Evolutionary conservation across 306 rosid genomes (phyloP), one percentile per base, ranked within the genome.

Genomic region (Cicer cuneatum): DNA sequence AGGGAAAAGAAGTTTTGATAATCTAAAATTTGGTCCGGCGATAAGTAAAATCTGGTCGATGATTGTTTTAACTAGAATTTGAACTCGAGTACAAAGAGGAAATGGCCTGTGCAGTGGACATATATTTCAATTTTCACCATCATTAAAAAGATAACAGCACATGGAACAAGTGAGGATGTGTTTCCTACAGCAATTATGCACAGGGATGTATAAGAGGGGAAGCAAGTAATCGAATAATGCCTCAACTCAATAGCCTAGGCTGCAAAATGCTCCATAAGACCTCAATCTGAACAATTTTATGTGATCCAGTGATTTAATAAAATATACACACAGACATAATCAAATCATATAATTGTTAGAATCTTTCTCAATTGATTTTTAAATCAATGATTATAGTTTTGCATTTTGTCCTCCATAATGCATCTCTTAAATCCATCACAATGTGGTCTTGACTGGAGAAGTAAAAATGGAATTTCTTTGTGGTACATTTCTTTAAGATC

Each of bases 321-420:
- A 29, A 29, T 29, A 24, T 24, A 24, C 33, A 24, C 33, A 29
- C 35, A 29, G 35, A 29, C 35, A 29, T 29, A 29, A 29, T 29
- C 35, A 29, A 29, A 29, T 29, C 35, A 29, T 29, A 29, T 3
- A 29, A 29, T 29, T 29, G 35, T 29, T 29, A 29, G 5, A 29
- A 29, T 29, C 35, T 29, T 29, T 29, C 35, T 29, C 35, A 29
- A 29, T 3, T 29, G 35, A 29, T 29, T 4, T 29, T 29, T 29
- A 29, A 29, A 29, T 29, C 35, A 29, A 24, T 24, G 63, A 57
- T 57, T 57, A 57, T 57, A 57, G 33, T 53, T 53, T 53, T 53
- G 24, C 59, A 18, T 12, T 53, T 53, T 8, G 10, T 16, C 59
- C 33, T 16, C 6, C 6, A 49, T 13, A 53, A 53, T 16, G 59